phyloP scores from a whole-genome alignment of 164 flowering plant genomes.

The Nelumbo lutea region DNA sequence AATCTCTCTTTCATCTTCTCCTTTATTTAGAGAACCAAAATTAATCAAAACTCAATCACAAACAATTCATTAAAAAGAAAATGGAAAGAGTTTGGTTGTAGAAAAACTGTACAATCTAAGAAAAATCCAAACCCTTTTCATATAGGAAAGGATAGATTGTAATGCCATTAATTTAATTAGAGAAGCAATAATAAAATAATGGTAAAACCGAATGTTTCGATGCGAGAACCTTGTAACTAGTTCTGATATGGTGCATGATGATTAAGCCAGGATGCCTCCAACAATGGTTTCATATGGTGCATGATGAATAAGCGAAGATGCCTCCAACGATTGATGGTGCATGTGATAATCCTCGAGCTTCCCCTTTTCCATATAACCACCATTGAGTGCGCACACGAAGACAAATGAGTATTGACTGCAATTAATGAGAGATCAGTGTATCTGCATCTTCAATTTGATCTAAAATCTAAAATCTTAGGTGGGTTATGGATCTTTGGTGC shows the following conservation, averaged over 20 bases:
- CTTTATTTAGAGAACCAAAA: slow-evolving; percentile 10
- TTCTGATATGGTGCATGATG: slow-evolving; percentile 74
- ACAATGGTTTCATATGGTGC: slow-evolving; percentile 73
- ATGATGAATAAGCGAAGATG: slow-evolving; percentile 78
- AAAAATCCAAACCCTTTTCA: too few species aligned
- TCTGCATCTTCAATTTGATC: too few species aligned
- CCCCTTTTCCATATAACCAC: slow-evolving; percentile 53
- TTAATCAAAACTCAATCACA: too few species aligned
- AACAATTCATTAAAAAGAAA: too few species aligned
- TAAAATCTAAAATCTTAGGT: too few species aligned
- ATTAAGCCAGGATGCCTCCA: slow-evolving; percentile 84
- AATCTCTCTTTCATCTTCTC: slow-evolving; percentile 26
- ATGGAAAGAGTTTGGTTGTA: too few species aligned
- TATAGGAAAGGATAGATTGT: too few species aligned
- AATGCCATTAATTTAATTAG: neutral
- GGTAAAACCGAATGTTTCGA: neutral
- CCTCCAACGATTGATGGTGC: slow-evolving; percentile 80
- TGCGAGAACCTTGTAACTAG: slow-evolving; percentile 66
- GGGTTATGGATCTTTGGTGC: too few species aligned
- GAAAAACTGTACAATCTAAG: too few species aligned
- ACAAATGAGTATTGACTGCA: too few species aligned
- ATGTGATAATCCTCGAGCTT: slow-evolving; percentile 58
- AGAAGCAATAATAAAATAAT: neutral
- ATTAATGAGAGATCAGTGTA: too few species aligned
- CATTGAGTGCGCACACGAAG: too few species aligned